These are phyloP conservation scores for Apiotrichum gamsii DNA, from an alignment of 1,284 basidiomycete species.

Conservation along the genomic window DNA sequence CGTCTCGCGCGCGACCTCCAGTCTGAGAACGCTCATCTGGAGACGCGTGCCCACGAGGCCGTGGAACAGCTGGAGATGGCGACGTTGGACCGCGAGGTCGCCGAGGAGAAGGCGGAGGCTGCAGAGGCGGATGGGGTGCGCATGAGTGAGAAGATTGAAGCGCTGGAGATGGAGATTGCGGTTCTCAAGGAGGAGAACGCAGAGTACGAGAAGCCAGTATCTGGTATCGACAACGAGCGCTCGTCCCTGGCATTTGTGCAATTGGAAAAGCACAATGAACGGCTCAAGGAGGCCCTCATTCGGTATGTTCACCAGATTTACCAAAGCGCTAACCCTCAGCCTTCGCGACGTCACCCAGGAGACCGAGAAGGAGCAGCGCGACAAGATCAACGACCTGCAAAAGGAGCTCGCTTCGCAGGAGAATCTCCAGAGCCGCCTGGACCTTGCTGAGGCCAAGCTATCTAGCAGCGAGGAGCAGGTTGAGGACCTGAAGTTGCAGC, in stretches of 20 bases:
- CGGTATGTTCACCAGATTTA: conserved; percentile 50
- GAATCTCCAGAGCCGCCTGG: conserved; percentile 56
- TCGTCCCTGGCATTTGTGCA: conserved; percentile 79
- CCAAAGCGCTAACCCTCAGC: conserved; percentile 44
- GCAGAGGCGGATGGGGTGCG: conserved; percentile 71
- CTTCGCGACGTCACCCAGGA: conserved; percentile 83
- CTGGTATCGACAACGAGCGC: conserved; percentile 49
- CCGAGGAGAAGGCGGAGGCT: conserved; percentile 84
- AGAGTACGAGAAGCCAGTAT: conserved; percentile 48
- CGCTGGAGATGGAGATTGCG: conserved; percentile 75
- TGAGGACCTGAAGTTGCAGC: conserved; percentile 86
- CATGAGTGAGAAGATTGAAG: conserved; percentile 68
- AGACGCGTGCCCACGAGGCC: conserved; percentile 60
- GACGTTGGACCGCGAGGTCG: conserved; percentile 93
- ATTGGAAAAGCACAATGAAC: conserved; percentile 91
- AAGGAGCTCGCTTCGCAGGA: conserved; percentile 61
- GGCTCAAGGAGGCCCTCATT: conserved; percentile 87
- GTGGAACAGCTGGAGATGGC: conserved; percentile 90
- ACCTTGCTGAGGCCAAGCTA: conserved; percentile 69
- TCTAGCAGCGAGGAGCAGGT: conserved; percentile 81
- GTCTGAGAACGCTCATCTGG: conserved; percentile 57
- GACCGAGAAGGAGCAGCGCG: conserved; percentile 75
- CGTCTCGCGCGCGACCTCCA: conserved; percentile 63
- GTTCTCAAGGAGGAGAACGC: conserved; percentile 60
- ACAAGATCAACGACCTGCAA: conserved; percentile 79